Percentiles rank a stretch among this genome's conserved stretches.
phyloP scores from a whole-genome alignment of 345 rosid species.

The Populus simonii region DNA sequence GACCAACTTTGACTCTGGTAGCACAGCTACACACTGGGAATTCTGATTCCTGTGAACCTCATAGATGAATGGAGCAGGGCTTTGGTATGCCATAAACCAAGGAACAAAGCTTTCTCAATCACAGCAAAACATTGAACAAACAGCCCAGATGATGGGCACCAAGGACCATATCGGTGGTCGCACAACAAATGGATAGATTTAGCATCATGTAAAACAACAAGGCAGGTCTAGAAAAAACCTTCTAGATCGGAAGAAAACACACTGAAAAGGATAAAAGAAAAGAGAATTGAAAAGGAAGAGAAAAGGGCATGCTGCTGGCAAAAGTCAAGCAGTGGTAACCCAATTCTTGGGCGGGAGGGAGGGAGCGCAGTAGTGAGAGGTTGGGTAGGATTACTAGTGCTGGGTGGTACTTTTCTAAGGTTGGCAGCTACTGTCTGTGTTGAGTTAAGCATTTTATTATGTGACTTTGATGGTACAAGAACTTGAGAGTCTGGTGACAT shows the following conservation, averaged over 20 bases:
- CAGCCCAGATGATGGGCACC: background rate
- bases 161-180: background rate
- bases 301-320: background rate
- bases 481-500: background rate
- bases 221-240: background rate
- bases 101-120: background rate
- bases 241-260: background rate
- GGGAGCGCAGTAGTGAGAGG: background rate
- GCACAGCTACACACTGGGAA: background rate
- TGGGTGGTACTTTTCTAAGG: slow-evolving; percentile 6
- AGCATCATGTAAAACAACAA: background rate
- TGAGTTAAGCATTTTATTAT: background rate
- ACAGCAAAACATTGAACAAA: background rate
- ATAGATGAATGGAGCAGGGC: background rate
- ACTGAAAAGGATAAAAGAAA: background rate
- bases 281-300: background rate
- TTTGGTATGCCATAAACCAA: background rate
- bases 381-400: background rate
- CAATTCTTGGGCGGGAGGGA: background rate
- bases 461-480: background rate
- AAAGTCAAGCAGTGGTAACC: background rate
- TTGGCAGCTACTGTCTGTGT: background rate
- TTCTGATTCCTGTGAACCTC: background rate
- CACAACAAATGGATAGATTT: background rate
- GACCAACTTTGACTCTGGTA: background rate